phyloP scores from a whole-genome alignment of 2,329 filamentous ascomycete species.

The Calonectria pseudoreteaudii region DNA sequence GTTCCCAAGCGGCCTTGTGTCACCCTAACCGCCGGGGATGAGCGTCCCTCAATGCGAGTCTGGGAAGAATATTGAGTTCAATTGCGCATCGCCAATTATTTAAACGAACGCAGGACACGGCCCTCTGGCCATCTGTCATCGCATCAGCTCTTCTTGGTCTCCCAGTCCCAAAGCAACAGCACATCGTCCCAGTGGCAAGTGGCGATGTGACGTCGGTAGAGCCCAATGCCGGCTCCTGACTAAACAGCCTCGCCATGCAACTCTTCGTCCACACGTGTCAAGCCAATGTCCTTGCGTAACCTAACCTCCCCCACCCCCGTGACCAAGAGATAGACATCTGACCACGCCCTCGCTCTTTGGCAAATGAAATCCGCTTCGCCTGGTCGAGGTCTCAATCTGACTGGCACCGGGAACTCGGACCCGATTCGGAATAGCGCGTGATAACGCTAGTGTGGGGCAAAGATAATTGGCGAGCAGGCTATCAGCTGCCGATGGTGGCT shows the following conservation, averaged over 20 bases:
- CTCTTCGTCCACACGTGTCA: neutral
- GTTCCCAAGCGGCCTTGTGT: neutral
- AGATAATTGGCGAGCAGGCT: neutral
- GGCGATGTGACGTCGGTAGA: neutral
- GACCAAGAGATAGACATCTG: constrained; percentile 5
- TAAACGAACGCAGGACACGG: neutral
- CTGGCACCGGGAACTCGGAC: constrained; percentile 17
- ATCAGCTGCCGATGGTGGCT: constrained; percentile 15
- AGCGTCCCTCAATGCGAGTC: neutral
- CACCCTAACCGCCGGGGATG: neutral
- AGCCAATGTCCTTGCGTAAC: neutral
- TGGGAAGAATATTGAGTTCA: neutral
- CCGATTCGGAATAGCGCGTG: constrained; percentile 12
- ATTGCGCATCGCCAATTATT: neutral
- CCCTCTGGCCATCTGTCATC: neutral
- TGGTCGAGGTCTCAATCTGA: neutral
- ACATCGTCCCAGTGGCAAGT: neutral
- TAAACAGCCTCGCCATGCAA: neutral
- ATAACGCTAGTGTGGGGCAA: constrained; percentile 8
- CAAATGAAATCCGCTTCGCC: neutral
- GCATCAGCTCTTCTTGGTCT: neutral
- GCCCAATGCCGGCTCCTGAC: neutral
- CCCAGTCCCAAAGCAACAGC: neutral
- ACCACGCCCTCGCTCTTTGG: neutral
- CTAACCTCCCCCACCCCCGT: neutral